Evolutionary conservation across 108 stramenopile species (phyloP).

Genomic region (Asterionellopsis glacialis): DNA sequence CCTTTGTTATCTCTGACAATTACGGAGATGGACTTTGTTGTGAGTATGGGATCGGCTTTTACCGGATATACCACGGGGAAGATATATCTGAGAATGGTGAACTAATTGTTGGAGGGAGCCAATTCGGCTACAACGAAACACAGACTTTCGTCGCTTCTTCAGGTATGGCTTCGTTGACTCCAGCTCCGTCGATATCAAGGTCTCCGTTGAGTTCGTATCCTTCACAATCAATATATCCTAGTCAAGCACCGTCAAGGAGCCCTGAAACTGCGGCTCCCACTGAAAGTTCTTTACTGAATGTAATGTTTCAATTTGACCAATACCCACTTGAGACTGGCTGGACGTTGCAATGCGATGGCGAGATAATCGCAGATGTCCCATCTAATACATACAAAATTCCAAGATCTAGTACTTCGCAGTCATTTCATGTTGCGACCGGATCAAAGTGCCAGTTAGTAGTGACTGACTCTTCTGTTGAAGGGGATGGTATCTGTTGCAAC

Average conservation of each 20-base stretch:
- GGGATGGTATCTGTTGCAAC: conserved; percentile 1
- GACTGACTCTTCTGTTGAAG: not conserved
- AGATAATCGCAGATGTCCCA: not conserved
- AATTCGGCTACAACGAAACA: no score
- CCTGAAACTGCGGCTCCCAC: not conserved
- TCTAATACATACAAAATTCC: not conserved
- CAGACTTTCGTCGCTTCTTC: no score
- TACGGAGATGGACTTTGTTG: conserved; percentile 4
- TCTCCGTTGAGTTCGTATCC: no score
- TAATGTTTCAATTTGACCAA: not conserved
- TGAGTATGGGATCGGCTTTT: conserved; percentile 3
- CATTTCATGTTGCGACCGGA: not conserved
- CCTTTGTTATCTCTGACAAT: not conserved
- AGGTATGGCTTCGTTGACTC: no score
- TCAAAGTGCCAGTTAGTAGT: not conserved
- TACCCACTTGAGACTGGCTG: not conserved
- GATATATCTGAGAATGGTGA: not conserved
- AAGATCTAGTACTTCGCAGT: not conserved
- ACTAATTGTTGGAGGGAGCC: no score
- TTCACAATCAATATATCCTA: no score
- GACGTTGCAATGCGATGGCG: not conserved
- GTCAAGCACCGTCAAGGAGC: no score
- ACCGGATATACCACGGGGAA: conserved; percentile 1
- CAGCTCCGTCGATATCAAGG: no score
- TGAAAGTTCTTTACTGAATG: not conserved